phyloP scores from a whole-genome alignment of 768 basidiomycete species.

The Rhodotorula toruloides region DNA sequence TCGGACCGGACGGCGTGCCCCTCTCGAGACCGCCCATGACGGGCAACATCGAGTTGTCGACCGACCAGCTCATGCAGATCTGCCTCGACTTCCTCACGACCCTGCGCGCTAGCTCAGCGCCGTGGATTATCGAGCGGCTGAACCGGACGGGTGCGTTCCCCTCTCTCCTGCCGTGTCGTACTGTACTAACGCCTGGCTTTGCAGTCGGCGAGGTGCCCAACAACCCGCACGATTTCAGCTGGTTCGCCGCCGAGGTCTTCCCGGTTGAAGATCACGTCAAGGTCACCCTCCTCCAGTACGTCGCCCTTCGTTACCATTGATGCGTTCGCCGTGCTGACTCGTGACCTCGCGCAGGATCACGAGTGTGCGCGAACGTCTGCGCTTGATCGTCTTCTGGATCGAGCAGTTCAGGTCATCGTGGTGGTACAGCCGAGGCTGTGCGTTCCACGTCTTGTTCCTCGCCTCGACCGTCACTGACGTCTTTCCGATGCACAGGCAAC shows the following conservation, averaged over 20 bases:
- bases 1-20: not conserved
- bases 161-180: not conserved
- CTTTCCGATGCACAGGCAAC: not conserved
- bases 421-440: constrained; percentile 48
- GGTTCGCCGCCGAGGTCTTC: constrained; percentile 55
- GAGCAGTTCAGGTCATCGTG: constrained; percentile 64
- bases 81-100: constrained; percentile 63
- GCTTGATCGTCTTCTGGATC: constrained; percentile 90
- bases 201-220: constrained; percentile 40
- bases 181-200: not conserved
- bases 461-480: not conserved
- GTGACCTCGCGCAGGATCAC: constrained; percentile 38
- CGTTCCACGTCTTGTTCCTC: not conserved
- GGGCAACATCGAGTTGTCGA: constrained; percentile 47
- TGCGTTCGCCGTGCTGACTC: not conserved
- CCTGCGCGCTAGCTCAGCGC: constrained; percentile 66
- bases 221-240: constrained; percentile 38
- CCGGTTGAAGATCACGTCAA: constrained; percentile 95
- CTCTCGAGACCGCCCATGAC: constrained; percentile 30
- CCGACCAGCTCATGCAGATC: constrained; percentile 56
- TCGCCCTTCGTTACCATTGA: not conserved
- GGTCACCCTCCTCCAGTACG: constrained; percentile 64
- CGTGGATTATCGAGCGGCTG: constrained; percentile 87
- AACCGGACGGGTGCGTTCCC: constrained; percentile 60
- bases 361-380: constrained; percentile 62